Evolutionary conservation across 23 red algal species (phyloP), one percentile per base, ranked within the genome.

Genomic region (Gracilaria vermiculophylla): DNA sequence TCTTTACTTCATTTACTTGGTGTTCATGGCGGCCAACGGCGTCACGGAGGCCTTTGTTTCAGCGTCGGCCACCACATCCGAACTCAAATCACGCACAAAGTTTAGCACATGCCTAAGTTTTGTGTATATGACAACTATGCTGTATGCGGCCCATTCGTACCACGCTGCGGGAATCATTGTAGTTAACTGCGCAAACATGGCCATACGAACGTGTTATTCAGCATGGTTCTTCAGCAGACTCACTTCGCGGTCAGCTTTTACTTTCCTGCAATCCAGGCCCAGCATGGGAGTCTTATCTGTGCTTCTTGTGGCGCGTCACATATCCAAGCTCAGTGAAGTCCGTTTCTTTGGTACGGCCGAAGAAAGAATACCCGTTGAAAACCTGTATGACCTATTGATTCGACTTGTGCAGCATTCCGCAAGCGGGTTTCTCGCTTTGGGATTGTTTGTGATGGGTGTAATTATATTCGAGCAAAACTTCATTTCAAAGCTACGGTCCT

Each of bases 11-110:
- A 43, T 90, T 12, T 95, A 95, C 79, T 42, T 89, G 28, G 73
- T 91, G 11, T 89, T 95, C 82, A 88, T 95, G 66, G 81, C 84
- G 10, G 85, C 62, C 37, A 95, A 95, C 50, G 93, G 93, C 21
- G 87, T 95, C 5, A 81, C 57, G n/a, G 93, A 95, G 57, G 93
- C 86, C 24, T 84, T 85, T 78, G 69, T 95, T 6, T 90, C 76
- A 13, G 93, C 93, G n/a, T 77, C 87, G 8, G 93, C 93, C 1
- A 48, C 65, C 28, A 80, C 83, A 10, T 50, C 50, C 1, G 64
- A 83, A 52, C 86, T 90, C 27, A 80, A 81, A 24, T 47, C 55
- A 19, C 83, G 86, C 29, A 65, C 93, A 14, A 85, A 80, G 80
- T 95, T 95, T 65, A 83, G 73, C 27, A 79, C 80, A 12, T 50